These are phyloP conservation scores for Stylosanthes scabra DNA, from an alignment of 331 rosid species.

Conservation along the genomic window DNA sequence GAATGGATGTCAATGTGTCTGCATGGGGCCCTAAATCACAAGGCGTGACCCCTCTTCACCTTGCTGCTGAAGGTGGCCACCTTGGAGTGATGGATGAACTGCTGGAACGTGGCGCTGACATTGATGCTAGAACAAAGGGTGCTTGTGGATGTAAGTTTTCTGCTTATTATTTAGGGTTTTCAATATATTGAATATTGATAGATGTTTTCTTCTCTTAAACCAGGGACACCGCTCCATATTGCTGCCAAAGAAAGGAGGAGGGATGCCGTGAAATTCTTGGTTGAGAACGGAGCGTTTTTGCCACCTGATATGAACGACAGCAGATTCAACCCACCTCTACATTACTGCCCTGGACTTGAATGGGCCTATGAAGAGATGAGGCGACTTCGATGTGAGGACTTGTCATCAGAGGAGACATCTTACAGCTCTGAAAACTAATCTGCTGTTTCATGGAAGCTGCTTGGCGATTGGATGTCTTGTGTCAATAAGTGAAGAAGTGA, in stretches of 20 bases:
- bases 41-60: slow-evolving; percentile 97
- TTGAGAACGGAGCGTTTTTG: slow-evolving; percentile 96
- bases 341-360: slow-evolving; percentile 95
- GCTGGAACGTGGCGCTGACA: slow-evolving; percentile 96
- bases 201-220: slow-evolving; percentile 12
- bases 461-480: slow-evolving; percentile 26
- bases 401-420: slow-evolving; percentile 65
- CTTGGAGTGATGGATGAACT: slow-evolving; percentile 90
- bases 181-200: not conserved
- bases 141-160: slow-evolving; percentile 90
- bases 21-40: slow-evolving; percentile 93
- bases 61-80: slow-evolving; percentile 99
- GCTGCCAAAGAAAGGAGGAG: slow-evolving; percentile 96
- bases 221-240: slow-evolving; percentile 99
- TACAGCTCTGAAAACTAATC: slow-evolving; percentile 74
- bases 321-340: slow-evolving; percentile 97
- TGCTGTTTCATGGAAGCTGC: not conserved
- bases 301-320: slow-evolving; percentile 84
- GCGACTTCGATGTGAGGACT: slow-evolving; percentile 58
- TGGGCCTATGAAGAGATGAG: slow-evolving; percentile 99
- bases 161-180: not conserved
- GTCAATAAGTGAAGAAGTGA: slow-evolving; percentile 32
- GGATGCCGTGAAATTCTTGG: slow-evolving; percentile 80
- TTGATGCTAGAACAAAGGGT: slow-evolving; percentile 96
- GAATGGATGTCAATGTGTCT: slow-evolving; percentile 87